Conservation (phyloP, 371 early-diverging fungal genomes). For the Capillidium rhysosporum region DNA sequence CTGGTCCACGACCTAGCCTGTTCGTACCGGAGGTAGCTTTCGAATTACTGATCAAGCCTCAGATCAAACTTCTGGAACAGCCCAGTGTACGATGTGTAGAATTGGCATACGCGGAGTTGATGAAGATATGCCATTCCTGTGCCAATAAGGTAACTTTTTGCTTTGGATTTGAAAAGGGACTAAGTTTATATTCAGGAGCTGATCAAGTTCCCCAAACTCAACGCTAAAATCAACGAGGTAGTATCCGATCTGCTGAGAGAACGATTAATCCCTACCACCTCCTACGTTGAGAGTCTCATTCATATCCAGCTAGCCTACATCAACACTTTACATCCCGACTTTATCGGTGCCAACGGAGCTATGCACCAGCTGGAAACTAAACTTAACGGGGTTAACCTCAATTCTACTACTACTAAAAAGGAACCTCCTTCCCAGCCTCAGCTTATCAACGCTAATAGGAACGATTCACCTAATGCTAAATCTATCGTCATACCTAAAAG, state of each 20-base stretch:
- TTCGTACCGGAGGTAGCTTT: conserved; percentile 97
- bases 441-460: background rate
- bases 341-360: conserved; percentile 80
- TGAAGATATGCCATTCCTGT: conserved; percentile 76
- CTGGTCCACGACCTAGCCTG: conserved; percentile 89
- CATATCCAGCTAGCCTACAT: conserved; percentile 91
- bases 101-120: conserved; percentile 90
- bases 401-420: conserved; percentile 6
- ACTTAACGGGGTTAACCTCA: conserved; percentile 22
- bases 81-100: conserved; percentile 84
- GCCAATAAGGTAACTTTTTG: conserved; percentile 44
- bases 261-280: conserved; percentile 10
- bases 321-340: conserved; percentile 98
- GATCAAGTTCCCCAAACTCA: conserved; percentile 86
- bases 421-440: background rate
- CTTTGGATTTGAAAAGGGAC: background rate
- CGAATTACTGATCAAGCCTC: conserved; percentile 91
- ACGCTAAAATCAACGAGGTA: conserved; percentile 73
- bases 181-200: conserved; percentile 13
- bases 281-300: background rate
- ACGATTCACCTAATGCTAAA: background rate
- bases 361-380: conserved; percentile 28
- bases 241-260: conserved; percentile 74
- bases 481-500: conserved; percentile 3
- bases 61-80: conserved; percentile 90